Conservation (phyloP, 2,329 filamentous ascomycete species). For the Apiospora sp. region DNA sequence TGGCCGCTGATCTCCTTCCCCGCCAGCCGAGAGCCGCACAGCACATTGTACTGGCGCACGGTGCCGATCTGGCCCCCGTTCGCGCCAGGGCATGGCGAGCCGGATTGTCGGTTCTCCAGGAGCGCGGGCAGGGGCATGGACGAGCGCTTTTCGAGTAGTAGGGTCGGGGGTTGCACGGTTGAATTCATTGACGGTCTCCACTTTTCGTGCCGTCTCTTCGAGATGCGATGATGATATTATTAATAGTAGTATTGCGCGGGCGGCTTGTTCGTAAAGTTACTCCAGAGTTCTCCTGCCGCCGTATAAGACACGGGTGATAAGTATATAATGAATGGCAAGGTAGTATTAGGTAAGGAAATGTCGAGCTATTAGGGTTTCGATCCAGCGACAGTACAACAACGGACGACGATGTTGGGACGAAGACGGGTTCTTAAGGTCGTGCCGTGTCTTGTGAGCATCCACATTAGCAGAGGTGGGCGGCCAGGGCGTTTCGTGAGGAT, state of each 20-base stretch:
- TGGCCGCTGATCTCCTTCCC: background rate
- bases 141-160: background rate
- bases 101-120: background rate
- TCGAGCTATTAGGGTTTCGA: background rate
- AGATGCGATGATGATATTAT: background rate
- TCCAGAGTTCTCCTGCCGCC: background rate
- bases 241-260: background rate
- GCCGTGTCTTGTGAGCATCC: background rate
- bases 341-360: constrained; percentile 3
- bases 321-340: background rate
- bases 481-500: background rate
- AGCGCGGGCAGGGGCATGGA: background rate
- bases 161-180: background rate
- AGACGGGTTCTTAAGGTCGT: background rate
- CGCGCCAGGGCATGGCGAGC: constrained; percentile 13
- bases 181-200: background rate
- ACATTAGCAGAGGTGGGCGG: background rate
- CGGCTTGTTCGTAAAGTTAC: background rate
- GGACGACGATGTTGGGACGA: background rate
- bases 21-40: background rate
- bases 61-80: constrained; percentile 21
- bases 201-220: background rate
- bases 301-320: constrained; percentile 9
- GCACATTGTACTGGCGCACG: background rate
- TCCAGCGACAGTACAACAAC: constrained; percentile 14